phyloP scores from a whole-genome alignment of 176 grass and related monocot genomes.

The Carex myosuroides region DNA sequence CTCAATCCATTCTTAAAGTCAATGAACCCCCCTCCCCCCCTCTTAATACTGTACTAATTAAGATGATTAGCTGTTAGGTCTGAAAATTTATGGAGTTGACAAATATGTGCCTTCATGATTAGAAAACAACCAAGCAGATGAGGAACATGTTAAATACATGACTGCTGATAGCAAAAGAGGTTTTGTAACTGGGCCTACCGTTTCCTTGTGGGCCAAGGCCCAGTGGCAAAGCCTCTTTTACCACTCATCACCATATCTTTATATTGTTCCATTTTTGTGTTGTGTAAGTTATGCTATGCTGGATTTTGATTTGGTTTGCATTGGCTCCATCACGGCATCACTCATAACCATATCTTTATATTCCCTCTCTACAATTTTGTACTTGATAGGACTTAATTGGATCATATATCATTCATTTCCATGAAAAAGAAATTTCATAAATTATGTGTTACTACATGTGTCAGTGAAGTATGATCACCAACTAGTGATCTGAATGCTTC shows the following conservation, averaged over 20 bases:
- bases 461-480: not conserved
- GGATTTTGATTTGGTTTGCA: not conserved
- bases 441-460: not conserved
- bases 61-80: not conserved
- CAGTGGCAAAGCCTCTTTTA: not conserved
- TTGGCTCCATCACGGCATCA: not conserved
- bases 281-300: not conserved
- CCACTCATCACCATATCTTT: too few species aligned
- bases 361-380: not conserved
- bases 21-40: too few species aligned
- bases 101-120: not conserved
- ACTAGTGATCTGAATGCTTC: not conserved
- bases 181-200: not conserved
- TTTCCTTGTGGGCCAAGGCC: not conserved
- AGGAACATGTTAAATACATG: not conserved
- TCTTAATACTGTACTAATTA: too few species aligned
- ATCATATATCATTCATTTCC: not conserved
- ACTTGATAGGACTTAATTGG: not conserved
- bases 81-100: not conserved
- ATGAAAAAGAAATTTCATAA: not conserved
- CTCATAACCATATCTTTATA: not conserved
- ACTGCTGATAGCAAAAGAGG: not conserved
- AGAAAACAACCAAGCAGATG: not conserved
- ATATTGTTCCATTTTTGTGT: not conserved
- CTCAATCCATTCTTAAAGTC: not conserved